phyloP scores from a whole-genome alignment of 1,284 basidiomycete genomes.

The Tilletia indica region DNA sequence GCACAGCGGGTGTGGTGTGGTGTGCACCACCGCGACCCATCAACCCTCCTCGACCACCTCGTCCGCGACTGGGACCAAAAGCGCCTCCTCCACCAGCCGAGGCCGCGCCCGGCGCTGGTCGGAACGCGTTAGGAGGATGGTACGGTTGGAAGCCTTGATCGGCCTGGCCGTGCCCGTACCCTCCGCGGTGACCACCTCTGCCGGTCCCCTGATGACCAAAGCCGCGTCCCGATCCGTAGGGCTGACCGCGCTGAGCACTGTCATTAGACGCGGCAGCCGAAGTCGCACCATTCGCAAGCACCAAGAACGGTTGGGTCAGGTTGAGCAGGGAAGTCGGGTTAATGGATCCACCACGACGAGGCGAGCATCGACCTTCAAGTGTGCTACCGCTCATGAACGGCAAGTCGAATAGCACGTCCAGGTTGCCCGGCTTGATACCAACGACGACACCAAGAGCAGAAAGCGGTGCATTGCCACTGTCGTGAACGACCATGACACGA shows the following conservation, averaged over 20 bases:
- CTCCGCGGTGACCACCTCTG: neutral
- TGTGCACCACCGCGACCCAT: constrained; percentile 9
- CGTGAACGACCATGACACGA: constrained; percentile 90
- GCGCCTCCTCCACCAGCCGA: neutral
- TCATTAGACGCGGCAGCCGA: neutral
- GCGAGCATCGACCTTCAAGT: constrained; percentile 64
- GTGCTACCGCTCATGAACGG: constrained; percentile 90
- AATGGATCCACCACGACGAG: constrained; percentile 40
- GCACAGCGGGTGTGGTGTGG: neutral
- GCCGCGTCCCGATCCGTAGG: neutral
- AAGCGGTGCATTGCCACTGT: constrained; percentile 84
- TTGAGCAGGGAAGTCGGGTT: constrained; percentile 48
- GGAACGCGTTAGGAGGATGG: constrained; percentile 10
- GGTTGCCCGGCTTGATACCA: constrained; percentile 72
- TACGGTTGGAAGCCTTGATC: neutral
- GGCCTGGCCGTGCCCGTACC: neutral
- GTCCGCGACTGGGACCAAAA: neutral
- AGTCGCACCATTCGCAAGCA: constrained; percentile 12
- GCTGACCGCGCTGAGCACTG: neutral
- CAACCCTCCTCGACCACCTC: neutral
- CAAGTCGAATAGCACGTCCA: constrained; percentile 97
- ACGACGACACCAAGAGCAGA: constrained; percentile 90
- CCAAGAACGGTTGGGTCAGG: constrained; percentile 49
- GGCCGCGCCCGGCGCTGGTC: neutral
- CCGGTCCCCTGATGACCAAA: neutral